Evolutionary conservation across 345 rosid species (phyloP).

Genomic region (Hevea brasiliensis): DNA sequence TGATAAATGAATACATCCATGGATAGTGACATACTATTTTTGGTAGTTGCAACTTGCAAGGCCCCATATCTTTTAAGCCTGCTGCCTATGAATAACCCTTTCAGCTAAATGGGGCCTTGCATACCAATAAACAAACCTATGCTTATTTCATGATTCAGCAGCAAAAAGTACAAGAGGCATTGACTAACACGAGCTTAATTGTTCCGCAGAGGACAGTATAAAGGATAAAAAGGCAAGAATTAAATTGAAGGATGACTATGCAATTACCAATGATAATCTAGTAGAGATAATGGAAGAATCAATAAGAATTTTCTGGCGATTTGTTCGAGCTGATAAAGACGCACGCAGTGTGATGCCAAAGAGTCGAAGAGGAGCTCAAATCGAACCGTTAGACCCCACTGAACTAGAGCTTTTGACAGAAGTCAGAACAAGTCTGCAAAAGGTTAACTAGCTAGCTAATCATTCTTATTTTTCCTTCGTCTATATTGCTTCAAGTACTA

Average conservation of each 20-base stretch:
- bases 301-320: slow-evolving; percentile 80
- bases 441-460: slow-evolving; percentile 39
- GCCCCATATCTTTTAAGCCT: too few species aligned
- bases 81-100: neutral
- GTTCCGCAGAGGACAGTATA: slow-evolving; percentile 59
- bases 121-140: slow-evolving; percentile 2
- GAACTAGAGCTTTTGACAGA: slow-evolving; percentile 50
- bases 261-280: slow-evolving; percentile 58
- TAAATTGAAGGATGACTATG: slow-evolving; percentile 38
- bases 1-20: too few species aligned
- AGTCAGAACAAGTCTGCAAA: slow-evolving; percentile 55
- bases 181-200: slow-evolving; percentile 12
- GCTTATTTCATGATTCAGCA: slow-evolving; percentile 18
- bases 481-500: too few species aligned
- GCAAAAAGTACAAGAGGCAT: neutral
- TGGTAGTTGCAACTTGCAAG: slow-evolving; percentile 2
- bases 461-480: too few species aligned
- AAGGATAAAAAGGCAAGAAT: slow-evolving; percentile 52
- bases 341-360: slow-evolving; percentile 40
- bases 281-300: slow-evolving; percentile 91
- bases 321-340: slow-evolving; percentile 74
- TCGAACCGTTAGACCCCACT: slow-evolving; percentile 57
- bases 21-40: neutral
- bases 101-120: slow-evolving; percentile 5
- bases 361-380: slow-evolving; percentile 43